Base-by-base conservation (phyloP, 768 basidiomycete species). In the Tricholoma hemisulphureum region DNA sequence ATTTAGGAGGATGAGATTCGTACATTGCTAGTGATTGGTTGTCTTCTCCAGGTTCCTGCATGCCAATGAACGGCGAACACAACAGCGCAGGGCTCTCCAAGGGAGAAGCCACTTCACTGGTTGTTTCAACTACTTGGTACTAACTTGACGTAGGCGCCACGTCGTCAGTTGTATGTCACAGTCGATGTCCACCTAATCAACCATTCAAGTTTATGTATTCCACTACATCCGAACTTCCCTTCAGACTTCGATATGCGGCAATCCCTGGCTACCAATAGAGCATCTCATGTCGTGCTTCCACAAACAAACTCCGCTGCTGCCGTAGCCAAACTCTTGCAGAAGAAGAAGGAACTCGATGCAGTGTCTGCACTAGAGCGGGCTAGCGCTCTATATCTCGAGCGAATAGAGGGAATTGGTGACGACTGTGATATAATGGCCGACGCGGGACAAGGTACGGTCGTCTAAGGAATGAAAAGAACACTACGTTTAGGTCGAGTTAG, bases 301-400 rank as follows among this genome's bases (percentile, higher is more conserved):
- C 73, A 79, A 32, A 70, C 72, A 6, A 75, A 75, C 39, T 79
- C 75, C 51, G 74, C 82, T 2, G 83, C 82, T 1, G 79, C 84
- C 1, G 58, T 73, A 1, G 77, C 82, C 16, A 86, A 85, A 61
- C 78, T 89, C 43, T 55, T 78, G 2, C 89, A 92, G 65, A 91
- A 91, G 76, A 91, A 89, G 75, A 91, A 89, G 66, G 90, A 92
- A 68, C 83, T 77, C 55, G 89, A 91, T 55, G 88, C 87, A 0
- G 87, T 91, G 23, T 79, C 82, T 20, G 89, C 89, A 1, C 75
- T 92, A 5, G 87, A 91, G 65, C 76, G 78, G 54, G 83, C 86
- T 0, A 87, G 83, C 55, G 70, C 80, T 6, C 69, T 85, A 31
- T 89, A 87, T 65, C 77, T 88, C 2, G 81, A 85, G 67, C 81